Evolutionary conservation across 345 rosid genomes (phyloP), one percentile per base, ranked within the genome.

Genomic region (Rhodomyrtus tomentosa): DNA sequence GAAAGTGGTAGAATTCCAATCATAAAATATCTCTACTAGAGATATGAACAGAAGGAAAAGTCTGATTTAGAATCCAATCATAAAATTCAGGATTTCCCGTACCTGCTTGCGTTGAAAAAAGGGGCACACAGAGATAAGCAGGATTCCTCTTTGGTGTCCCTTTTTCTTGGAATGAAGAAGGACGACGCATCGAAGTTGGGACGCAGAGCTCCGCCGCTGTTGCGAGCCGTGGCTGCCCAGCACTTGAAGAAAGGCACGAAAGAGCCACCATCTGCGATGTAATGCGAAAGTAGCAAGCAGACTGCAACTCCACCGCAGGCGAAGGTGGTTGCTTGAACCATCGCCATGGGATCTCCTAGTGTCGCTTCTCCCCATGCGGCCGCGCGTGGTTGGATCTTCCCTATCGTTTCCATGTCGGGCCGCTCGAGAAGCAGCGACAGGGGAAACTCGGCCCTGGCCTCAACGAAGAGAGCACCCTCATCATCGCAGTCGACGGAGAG

Each of bases 401-500:
- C 36, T 0, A 42, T 7, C 42, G 22, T 18, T 10, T 4, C 22
- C 22, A 84, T 13, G 55, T 84, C 56, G 15, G 82, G 74, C 16
- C 0, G 52, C 13, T 73, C 16, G 38, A 84, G 88, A 14, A 68
- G 16, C 15, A 53, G 82, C 1, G 55, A 45, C 48, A 90, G 86
- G 54, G 50, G 7, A 38, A 84, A 81, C 7, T 87, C 82, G 1
- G 85, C 90, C 40, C 50, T 80, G 11, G 90, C 86, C 79, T 90
- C 90, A 3, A 85, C 68, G 27, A n/a, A 89, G 51, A 83, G 49
- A 53, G 86, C 89, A 32, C 55, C 82, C 49, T 76, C 80, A 22
- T 89, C 91, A 18, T 87, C 83, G 79, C 93, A 90, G 3, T 86
- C 87, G 11, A 89, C 80, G 50, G 84, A 88, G 32, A 83, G 82